phyloP scores from a whole-genome alignment of 768 basidiomycete species.

The Zangia roseola region DNA sequence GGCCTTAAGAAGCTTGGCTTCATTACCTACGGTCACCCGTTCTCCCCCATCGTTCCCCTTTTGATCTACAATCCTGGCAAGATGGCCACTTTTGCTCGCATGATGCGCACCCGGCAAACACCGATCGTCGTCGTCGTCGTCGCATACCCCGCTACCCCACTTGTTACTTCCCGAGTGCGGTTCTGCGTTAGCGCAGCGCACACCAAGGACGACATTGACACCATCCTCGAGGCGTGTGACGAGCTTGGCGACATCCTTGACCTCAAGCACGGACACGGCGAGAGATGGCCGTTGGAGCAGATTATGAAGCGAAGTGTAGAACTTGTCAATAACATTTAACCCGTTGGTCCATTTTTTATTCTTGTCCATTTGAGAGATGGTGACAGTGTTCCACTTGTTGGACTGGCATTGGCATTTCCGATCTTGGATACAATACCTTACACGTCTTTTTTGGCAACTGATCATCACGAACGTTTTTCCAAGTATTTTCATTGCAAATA shows the following conservation, averaged over 20 bases:
- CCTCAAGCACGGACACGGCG: conserved; percentile 73
- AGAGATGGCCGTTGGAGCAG: conserved; percentile 79
- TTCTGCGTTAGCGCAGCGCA: conserved; percentile 95
- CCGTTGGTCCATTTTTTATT: not conserved
- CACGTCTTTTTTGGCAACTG: conserved; percentile 8
- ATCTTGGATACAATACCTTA: conserved; percentile 27
- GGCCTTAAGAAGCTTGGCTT: conserved; percentile 91
- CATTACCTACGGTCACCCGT: conserved; percentile 90
- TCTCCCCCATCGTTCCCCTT: conserved; percentile 92
- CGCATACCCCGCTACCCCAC: conserved; percentile 85
- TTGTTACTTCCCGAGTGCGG: conserved; percentile 84
- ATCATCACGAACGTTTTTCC: conserved; percentile 2
- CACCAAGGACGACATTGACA: conserved; percentile 96
- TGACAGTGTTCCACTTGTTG: not conserved
- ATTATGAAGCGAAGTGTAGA: conserved; percentile 72
- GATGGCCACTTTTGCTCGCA: conserved; percentile 85
- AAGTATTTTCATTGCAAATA: conserved; percentile 26
- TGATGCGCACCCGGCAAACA: conserved; percentile 76
- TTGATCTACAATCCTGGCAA: conserved; percentile 92
- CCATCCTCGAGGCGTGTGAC: conserved; percentile 80
- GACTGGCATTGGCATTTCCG: conserved; percentile 2
- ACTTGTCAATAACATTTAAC: conserved; percentile 48
- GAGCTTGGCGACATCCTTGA: conserved; percentile 90
- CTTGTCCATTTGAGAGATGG: not conserved
- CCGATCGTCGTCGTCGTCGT: conserved; percentile 91